Conservation (phyloP, 1,284 basidiomycete species). For the Ganoderma sinense region DNA sequence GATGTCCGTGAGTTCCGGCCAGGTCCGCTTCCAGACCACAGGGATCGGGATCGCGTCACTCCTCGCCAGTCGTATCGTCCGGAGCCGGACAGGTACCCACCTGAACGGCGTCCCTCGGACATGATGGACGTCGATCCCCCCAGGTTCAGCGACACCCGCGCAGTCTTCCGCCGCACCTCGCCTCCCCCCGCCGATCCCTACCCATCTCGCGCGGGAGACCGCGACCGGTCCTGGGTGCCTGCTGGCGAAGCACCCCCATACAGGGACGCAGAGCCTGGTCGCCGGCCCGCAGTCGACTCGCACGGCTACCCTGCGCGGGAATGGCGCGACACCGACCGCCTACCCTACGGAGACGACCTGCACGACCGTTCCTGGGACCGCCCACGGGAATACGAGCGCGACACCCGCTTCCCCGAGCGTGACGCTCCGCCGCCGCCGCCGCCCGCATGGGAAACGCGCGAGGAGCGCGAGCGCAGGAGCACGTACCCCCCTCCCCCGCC, state of each 20-base stretch:
- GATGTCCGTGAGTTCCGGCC: constrained; percentile 33
- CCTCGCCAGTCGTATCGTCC: constrained; percentile 27
- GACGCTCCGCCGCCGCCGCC: constrained; percentile 27
- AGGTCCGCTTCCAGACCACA: constrained; percentile 22
- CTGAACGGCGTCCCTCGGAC: constrained; percentile 32
- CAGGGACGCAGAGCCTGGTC: constrained; percentile 24
- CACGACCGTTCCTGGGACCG: constrained; percentile 36
- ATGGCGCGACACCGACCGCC: constrained; percentile 37
- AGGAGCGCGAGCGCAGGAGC: constrained; percentile 40
- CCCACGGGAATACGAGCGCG: constrained; percentile 33
- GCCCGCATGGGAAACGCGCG: constrained; percentile 40
- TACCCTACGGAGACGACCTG: constrained; percentile 29
- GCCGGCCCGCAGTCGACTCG: constrained; percentile 25
- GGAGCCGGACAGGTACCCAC: constrained; percentile 33
- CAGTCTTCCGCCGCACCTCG: constrained; percentile 35
- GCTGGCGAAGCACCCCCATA: constrained; percentile 31
- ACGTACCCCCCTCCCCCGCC: constrained; percentile 33
- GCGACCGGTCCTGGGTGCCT: constrained; percentile 33
- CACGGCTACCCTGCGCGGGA: constrained; percentile 33
- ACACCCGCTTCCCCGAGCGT: constrained; percentile 30
- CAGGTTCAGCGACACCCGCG: constrained; percentile 30
- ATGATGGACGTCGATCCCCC: constrained; percentile 36
- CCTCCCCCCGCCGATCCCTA: constrained; percentile 33
- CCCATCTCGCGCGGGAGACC: constrained; percentile 26
- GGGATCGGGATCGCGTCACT: constrained; percentile 27